Base-by-base conservation (phyloP, 2,329 filamentous ascomycete species). In the Fusarium palustre region DNA sequence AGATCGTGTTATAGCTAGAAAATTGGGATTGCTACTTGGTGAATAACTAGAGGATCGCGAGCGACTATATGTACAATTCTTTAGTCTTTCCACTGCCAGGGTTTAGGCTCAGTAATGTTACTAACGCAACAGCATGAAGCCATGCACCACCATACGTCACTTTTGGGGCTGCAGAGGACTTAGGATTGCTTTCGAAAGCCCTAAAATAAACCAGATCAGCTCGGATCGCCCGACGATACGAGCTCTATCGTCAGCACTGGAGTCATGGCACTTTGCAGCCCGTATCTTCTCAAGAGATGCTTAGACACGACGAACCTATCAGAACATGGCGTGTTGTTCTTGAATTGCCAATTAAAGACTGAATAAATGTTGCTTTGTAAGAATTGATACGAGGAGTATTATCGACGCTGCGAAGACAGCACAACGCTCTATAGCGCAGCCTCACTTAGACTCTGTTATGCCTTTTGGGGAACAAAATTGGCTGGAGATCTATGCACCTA, bases 231-330 rank as follows among this genome's bases (percentile, higher is more conserved):
- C 10, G 25, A 25, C n/a, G 34, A 57, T 53, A 57, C 55, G 55
- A 42, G 54, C 38, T 20, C 18, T 25, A n/a, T 56, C 22, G 46
- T 57, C 55, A 57, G 55, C 55, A 42, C 55, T 57, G 53, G 47
- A 20, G 15, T 25, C 47, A 28, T 34, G 12, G 20, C 22, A 22
- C 28, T 22, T 24, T 39, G 28, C 47, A 33, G 30, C 46, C 28
- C 55, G 36, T 41, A 52, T 57, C 5, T 13, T 42, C 13, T 3
- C 16, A 20, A 7, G 3, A 16, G 11, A n/a, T 25, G 12, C 10
- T 5, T 18, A 42, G 18, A 18, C 10, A 15, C 8, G 15, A 15
- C n/a, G 28, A 30, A 4, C 9, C 28, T 30, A 30, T 7, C 16
- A 22, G 11, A 15, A 3, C 9, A 42, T 31, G 11, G 11, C 43